Evolutionary conservation across 305 asterid species (phyloP), one percentile per base, ranked within the genome.

Genomic region (Lippia alba): DNA sequence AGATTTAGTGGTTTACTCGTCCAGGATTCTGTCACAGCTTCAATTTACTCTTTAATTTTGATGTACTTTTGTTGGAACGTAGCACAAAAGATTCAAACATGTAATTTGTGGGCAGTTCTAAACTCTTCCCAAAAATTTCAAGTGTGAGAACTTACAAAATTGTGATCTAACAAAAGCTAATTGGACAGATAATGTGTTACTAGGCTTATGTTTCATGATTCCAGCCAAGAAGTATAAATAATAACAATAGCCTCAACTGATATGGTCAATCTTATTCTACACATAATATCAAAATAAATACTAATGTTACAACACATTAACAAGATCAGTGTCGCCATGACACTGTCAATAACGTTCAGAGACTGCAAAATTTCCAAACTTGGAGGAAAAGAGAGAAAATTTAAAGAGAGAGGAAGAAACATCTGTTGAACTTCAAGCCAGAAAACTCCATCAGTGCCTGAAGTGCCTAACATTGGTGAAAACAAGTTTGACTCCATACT

Each of bases 391-490:
- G 30, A 20, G 39, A n/a, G 39, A 18, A 44, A 36, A 36, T 0
- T 7, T 36, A 36, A 7, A 36, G 41, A 3, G 41, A 3, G 4
- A 17, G 44, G 7, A 5, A 17, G 2, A 39, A 10, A 3, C 5
- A 33, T 4, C 34, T n/a, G 54, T n/a, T 33, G 32, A 69, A 12
- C 6, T 14, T 3, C n/a, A 34, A 20, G 12, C 4, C 20, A 34
- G 16, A 16, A 12, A 4, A 6, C 10, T 8, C 46, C 5, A 60
- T 86, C 79, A 94, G 80, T 94, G 99, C 91, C 89, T 89, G 33
- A 94, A 94, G 87, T 94, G 99, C 91, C 99, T 91, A 57, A 91
- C 89, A 65, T 85, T 72, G 70, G 97, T 91, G 72, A 94, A 88
- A 59, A 89, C 70, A 64, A 94, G 96, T 0, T 97, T 79, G 34